Base-by-base conservation (phyloP, 2,329 filamentous ascomycete genomes). In the Triangularia setosa region DNA sequence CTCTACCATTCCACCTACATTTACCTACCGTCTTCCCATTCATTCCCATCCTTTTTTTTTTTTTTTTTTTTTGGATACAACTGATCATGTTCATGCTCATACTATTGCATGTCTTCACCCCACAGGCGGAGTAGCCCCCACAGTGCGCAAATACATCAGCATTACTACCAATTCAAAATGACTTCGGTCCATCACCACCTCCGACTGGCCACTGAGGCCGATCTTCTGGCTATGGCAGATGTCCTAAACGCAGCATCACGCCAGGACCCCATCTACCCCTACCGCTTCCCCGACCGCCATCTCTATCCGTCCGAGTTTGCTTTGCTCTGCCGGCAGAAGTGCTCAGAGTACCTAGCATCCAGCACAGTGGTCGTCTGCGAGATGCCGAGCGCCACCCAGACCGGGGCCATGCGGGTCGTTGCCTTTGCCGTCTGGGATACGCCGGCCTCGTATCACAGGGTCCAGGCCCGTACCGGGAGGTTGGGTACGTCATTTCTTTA, bases 331-430 rank as follows among this genome's bases (percentile, higher is more conserved):
- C 57, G 62, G n/a, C 65, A 63, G 23, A 71, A 72, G 52, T 70
- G 68, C 60, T 58, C 40, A 28, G 69, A 72, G 40, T 71, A 72
- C 28, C 63, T 71, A 21, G 64, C 60, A 18, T 68, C 58, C 44
- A 68, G 66, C 67, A 69, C 66, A 14, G 70, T 72, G 7, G 67
- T 69, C 7, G 70, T 71, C 23, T 72, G 69, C 64, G 70, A 72
- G 67, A 65, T 70, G 65, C 53, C 66, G 7, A 25, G 40, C 28
- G 52, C 54, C 11, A 21, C n/a, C 52, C 53, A 64, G 12, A 27
- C 24, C 25, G 55, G 55, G 28, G 12, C 61, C 18, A 61, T 62
- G 2, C 58, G 55, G 23, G 67, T 72, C 16, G 68, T 71, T 18
- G 70, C 69, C 24, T 72, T 71, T 23, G 62, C 64, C 59, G 67